Base-by-base conservation (phyloP, 306 rosid genomes). In the Rosa chinensis region DNA sequence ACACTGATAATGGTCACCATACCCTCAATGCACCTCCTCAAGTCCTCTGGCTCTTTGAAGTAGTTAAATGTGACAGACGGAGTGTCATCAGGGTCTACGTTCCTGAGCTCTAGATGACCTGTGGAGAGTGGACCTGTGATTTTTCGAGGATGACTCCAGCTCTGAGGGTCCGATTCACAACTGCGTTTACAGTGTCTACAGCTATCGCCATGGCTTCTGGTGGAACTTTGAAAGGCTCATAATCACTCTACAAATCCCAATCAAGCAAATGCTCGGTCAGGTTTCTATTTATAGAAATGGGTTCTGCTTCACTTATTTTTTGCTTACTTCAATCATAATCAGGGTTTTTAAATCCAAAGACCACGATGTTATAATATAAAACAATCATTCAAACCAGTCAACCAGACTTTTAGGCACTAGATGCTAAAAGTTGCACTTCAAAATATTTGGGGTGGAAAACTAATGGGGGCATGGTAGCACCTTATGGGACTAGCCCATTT, bases 61-160 rank as follows among this genome's bases (percentile, higher is more conserved):
- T 91, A 89, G 87, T 91, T 93, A 11, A 93, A 93, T 56, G 92
- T 91, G 69, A 93, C 92, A 59, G 78, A 56, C 2, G 98, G 92
- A 20, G 91, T 93, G 80, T 87, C 89, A 52, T 77, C 77, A 9
- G 94, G 94, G 37, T 89, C 71, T 3, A 87, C 84, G 78, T 82
- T 93, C 53, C 79, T 49, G 10, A 93, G 94, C 48, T 83, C 81
- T 1, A 89, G 67, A 80, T 89, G 84, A 74, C 94, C 94, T 6
- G 79, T 84, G 4, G 97, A 93, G 8, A 78, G 74, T 40, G 93
- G 94, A 56, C 93, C 97, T n/a, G 9, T 82, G 40, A 93, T 37
- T 75, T 93, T 75, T 91, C 96, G 16, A 82, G 58, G 62, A 91
- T 87, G 64, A 88, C n/a, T 83, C 94, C 93, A 62, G 97, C 96